Conservation (phyloP, 2,329 filamentous ascomycete species). For the Trichoderma arundinaceum region DNA sequence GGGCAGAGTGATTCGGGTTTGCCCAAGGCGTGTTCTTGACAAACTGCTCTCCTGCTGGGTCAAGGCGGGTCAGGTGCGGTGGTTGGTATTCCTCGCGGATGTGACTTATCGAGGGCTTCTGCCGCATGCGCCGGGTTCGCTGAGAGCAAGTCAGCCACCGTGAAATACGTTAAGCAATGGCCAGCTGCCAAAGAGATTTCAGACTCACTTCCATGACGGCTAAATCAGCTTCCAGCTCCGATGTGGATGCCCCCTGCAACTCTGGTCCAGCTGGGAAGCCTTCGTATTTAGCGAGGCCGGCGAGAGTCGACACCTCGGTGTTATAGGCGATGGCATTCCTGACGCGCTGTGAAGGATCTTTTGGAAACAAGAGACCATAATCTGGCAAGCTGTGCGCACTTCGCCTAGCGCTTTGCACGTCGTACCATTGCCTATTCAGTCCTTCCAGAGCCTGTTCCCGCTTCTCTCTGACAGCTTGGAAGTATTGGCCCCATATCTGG, state of each 20-base stretch:
- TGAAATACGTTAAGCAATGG: neutral
- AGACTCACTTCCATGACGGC: slow-evolving; percentile 78
- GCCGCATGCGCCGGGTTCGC: slow-evolving; percentile 45
- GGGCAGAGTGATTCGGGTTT: slow-evolving; percentile 80
- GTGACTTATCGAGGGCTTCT: slow-evolving; percentile 47
- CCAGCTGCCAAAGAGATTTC: neutral
- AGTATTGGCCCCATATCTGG: slow-evolving; percentile 88
- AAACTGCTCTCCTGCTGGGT: slow-evolving; percentile 81
- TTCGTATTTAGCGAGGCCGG: slow-evolving; percentile 91
- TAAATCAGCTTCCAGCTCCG: slow-evolving; percentile 85
- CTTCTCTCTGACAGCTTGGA: slow-evolving; percentile 82
- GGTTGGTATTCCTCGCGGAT: slow-evolving; percentile 56
- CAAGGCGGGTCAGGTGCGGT: slow-evolving; percentile 56
- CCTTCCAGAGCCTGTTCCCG: slow-evolving; percentile 80
- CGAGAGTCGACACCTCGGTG: slow-evolving; percentile 87
- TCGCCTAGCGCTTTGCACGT: slow-evolving; percentile 87
- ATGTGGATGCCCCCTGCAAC: slow-evolving; percentile 71
- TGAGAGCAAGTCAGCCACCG: slow-evolving; percentile 37
- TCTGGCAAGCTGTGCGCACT: slow-evolving; percentile 80
- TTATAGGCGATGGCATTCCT: slow-evolving; percentile 91
- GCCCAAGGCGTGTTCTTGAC: slow-evolving; percentile 91
- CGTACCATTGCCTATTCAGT: slow-evolving; percentile 88
- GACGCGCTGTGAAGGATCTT: slow-evolving; percentile 76
- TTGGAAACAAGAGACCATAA: slow-evolving; percentile 81
- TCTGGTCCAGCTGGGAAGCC: slow-evolving; percentile 95